phyloP scores from a whole-genome alignment of 495 filamentous ascomycete genomes.

The Penicillium odoratum region DNA sequence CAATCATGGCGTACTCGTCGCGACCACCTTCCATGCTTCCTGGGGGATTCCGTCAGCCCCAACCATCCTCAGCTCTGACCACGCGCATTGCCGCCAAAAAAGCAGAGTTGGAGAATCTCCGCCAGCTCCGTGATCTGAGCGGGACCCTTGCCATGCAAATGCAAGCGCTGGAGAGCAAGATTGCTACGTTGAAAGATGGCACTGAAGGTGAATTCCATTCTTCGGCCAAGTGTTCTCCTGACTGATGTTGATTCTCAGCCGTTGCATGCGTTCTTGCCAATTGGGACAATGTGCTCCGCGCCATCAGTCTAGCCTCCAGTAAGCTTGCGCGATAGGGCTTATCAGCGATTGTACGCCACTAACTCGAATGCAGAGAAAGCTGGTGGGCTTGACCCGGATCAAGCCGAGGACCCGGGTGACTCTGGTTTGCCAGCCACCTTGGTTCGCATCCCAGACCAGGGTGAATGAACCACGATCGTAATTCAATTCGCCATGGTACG shows the following conservation, averaged over 20 bases:
- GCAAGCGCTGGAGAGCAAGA: slow-evolving; percentile 84
- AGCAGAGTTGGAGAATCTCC: slow-evolving; percentile 85
- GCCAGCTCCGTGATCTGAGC: slow-evolving; percentile 84
- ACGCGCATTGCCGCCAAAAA: slow-evolving; percentile 92
- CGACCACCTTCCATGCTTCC: slow-evolving; percentile 47
- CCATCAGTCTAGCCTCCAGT: slow-evolving; percentile 96
- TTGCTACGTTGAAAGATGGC: slow-evolving; percentile 84
- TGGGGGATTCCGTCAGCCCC: slow-evolving; percentile 42
- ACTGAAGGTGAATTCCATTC: slow-evolving; percentile 68
- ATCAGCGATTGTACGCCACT: slow-evolving; percentile 8
- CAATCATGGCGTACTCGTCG: slow-evolving; percentile 56
- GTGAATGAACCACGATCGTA: background rate
- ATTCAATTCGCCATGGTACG: background rate
- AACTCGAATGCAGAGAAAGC: slow-evolving; percentile 22
- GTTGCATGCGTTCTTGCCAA: slow-evolving; percentile 91
- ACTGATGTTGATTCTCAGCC: slow-evolving; percentile 46
- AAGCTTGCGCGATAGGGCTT: slow-evolving; percentile 37
- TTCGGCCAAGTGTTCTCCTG: background rate
- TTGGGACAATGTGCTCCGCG: slow-evolving; percentile 92
- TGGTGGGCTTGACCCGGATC: slow-evolving; percentile 20
- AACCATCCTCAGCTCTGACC: slow-evolving; percentile 79
- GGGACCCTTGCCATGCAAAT: slow-evolving; percentile 85
- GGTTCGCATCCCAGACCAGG: slow-evolving; percentile 41
- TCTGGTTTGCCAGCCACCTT: slow-evolving; percentile 37
- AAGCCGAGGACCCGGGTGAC: slow-evolving; percentile 14